phyloP scores from a whole-genome alignment of 2,329 filamentous ascomycete species.

The Arthrobotrys megalospora region DNA sequence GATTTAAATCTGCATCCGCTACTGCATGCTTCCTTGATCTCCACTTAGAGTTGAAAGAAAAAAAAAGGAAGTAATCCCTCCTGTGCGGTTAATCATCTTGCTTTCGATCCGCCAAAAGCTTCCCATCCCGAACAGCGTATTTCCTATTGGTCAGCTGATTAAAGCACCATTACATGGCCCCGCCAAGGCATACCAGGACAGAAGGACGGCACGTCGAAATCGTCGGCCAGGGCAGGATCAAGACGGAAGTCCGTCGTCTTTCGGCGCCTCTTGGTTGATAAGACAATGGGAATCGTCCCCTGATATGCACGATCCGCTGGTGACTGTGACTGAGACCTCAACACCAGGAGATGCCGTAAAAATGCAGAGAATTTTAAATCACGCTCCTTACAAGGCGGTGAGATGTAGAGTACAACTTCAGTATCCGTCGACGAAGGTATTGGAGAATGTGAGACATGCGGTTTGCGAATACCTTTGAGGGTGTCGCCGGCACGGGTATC shows the following conservation, averaged over 20 bases:
- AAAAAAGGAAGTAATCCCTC: conserved; percentile 5
- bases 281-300: neutral
- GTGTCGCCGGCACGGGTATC: neutral
- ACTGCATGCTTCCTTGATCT: conserved; percentile 7
- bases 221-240: neutral
- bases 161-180: neutral
- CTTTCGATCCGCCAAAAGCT: neutral
- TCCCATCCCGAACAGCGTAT: neutral
- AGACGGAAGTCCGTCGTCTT: neutral
- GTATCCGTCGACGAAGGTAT: neutral
- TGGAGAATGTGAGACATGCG: conserved; percentile 39
- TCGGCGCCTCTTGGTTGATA: neutral
- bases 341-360: neutral
- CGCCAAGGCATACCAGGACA: conserved; percentile 6
- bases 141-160: conserved; percentile 4
- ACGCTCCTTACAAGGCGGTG: neutral
- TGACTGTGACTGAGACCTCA: neutral
- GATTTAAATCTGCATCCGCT: conserved; percentile 19
- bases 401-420: neutral
- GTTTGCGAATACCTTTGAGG: neutral
- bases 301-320: neutral
- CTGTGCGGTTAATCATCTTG: conserved; percentile 19
- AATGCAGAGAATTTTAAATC: neutral
- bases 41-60: neutral
- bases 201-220: neutral